A percentile compares a stretch with the other conserved stretches of the same genome.
phyloP scores from a whole-genome alignment of 305 asterid species.

The Withania somnifera region DNA sequence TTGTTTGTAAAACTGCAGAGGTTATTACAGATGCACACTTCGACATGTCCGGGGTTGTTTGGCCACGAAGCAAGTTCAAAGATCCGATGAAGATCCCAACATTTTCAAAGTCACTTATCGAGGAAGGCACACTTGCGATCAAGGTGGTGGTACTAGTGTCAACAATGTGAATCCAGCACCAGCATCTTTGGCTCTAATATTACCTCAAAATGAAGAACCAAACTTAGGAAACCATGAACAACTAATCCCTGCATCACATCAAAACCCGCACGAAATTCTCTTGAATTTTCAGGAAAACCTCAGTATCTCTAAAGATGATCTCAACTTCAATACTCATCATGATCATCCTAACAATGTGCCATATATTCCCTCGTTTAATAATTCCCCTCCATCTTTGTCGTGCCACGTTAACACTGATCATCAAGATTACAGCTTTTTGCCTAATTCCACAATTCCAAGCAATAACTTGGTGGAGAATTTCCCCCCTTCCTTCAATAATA shows the following conservation, averaged over 20 bases:
- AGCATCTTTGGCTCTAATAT: background rate
- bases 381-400: slow-evolving; percentile 20
- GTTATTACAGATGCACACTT: slow-evolving; percentile 59
- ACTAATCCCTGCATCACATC: slow-evolving; percentile 9
- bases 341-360: background rate
- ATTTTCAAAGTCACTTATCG: slow-evolving; percentile 41
- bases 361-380: slow-evolving; percentile 4
- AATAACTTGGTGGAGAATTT: slow-evolving; percentile 11
- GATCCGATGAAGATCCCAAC: slow-evolving; percentile 47
- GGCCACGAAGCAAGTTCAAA: slow-evolving; percentile 71
- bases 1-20: slow-evolving; percentile 27
- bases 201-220: slow-evolving; percentile 21
- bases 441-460: background rate
- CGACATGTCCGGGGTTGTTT: slow-evolving; percentile 46
- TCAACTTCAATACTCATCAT: background rate
- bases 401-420: slow-evolving; percentile 9
- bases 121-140: slow-evolving; percentile 58
- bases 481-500: slow-evolving; percentile 5
- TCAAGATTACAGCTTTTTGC: slow-evolving; percentile 7
- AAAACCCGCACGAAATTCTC: slow-evolving; percentile 12
- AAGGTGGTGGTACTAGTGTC: background rate
- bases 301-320: slow-evolving; percentile 17
- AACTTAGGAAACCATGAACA: background rate
- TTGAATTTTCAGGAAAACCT: slow-evolving; percentile 34
- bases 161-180: background rate